phyloP scores from a whole-genome alignment of 169 alveolate genomes.

The Besnoitia besnoiti region DNA sequence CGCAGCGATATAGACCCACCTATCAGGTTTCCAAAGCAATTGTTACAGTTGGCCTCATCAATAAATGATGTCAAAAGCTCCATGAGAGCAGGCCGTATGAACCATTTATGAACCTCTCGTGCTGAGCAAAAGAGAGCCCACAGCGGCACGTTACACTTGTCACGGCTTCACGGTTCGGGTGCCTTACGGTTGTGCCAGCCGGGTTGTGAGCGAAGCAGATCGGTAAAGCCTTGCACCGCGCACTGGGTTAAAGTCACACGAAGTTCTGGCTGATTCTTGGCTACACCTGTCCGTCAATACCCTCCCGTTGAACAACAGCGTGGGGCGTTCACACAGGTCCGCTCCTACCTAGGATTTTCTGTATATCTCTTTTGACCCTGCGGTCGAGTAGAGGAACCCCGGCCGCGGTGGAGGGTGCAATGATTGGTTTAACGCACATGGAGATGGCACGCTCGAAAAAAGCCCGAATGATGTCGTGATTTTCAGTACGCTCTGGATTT shows the following conservation, averaged over 20 bases:
- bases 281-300: background rate
- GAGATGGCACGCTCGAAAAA: background rate
- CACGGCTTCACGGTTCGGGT: too few species aligned
- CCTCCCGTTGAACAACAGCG: too few species aligned
- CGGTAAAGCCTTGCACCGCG: background rate
- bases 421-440: background rate
- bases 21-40: constrained; percentile 14
- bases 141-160: background rate
- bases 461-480: background rate
- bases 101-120: background rate
- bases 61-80: constrained; percentile 17
- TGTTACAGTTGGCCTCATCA: constrained; percentile 23
- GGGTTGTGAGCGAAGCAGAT: background rate
- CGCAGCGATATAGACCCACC: background rate
- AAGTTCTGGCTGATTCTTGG: background rate
- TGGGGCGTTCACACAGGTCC: too few species aligned
- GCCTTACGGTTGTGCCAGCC: constrained; percentile 24
- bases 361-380: background rate
- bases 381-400: constrained; percentile 26
- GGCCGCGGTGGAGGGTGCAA: background rate
- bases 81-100: constrained; percentile 34
- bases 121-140: background rate
- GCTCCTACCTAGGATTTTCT: background rate
- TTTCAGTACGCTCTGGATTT: background rate
- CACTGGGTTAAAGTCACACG: background rate